A percentile compares a stretch with the other conserved stretches of the same genome.
Evolutionary conservation across 805 yeast species (phyloP).

Genomic region (Blastobotrys muscicola): DNA sequence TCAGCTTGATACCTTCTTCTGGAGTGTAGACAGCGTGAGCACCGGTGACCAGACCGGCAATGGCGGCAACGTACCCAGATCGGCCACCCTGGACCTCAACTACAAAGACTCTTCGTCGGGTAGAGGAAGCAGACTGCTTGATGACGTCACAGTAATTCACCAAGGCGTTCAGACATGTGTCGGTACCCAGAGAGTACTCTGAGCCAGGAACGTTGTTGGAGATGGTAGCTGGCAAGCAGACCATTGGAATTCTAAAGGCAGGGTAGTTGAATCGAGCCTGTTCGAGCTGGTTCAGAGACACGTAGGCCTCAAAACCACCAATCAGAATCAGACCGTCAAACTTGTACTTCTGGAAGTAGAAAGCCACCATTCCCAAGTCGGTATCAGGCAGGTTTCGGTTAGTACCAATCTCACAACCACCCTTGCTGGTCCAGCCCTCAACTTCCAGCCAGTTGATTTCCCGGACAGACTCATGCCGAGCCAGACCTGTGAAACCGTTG

Average conservation of each 20-base stretch:
- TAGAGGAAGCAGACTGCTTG: slow-evolving; percentile 89
- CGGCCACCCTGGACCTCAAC: slow-evolving; percentile 98
- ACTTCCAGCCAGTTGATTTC: slow-evolving; percentile 75
- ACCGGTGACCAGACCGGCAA: slow-evolving; percentile 76
- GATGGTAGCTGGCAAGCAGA: slow-evolving; percentile 87
- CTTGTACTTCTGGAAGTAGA: slow-evolving; percentile 77
- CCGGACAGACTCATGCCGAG: slow-evolving; percentile 77
- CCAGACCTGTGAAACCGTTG: slow-evolving; percentile 88
- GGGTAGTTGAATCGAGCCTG: slow-evolving; percentile 74
- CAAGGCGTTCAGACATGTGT: slow-evolving; percentile 87
- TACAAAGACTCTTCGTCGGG: slow-evolving; percentile 89
- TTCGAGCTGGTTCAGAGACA: slow-evolving; percentile 71
- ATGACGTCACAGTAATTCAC: slow-evolving; percentile 91
- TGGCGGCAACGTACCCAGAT: slow-evolving; percentile 87
- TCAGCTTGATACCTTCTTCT: slow-evolving; percentile 64
- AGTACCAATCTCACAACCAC: slow-evolving; percentile 97
- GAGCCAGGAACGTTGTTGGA: slow-evolving; percentile 99
- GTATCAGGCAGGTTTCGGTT: slow-evolving; percentile 76
- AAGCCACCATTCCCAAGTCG: slow-evolving; percentile 87
- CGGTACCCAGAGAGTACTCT: slow-evolving; percentile 89
- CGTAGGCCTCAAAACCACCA: slow-evolving; percentile 98
- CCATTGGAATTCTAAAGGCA: slow-evolving; percentile 88
- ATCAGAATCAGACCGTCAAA: slow-evolving; percentile 85
- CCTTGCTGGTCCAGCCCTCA: slow-evolving; percentile 78
- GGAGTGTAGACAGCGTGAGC: slow-evolving; percentile 90